These are phyloP conservation scores for Trichoderma cornu-damae DNA, from an alignment of 2,329 filamentous ascomycete species.

Conservation along the genomic window DNA sequence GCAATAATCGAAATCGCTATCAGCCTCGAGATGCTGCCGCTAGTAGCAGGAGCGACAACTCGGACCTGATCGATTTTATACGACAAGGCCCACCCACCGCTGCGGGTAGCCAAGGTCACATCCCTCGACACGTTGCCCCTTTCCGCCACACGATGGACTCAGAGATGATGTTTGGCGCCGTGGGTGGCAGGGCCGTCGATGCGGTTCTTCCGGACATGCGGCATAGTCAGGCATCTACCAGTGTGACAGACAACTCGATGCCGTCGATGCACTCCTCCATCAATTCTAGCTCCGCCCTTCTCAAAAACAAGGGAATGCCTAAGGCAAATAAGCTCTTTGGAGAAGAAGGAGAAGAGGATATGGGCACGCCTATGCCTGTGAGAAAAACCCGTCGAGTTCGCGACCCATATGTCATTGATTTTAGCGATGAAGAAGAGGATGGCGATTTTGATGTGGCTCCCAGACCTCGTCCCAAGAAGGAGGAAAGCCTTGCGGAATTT, in stretches of 20 bases:
- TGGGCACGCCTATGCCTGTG: slow-evolving; percentile 46
- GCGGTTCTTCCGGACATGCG: slow-evolving; percentile 53
- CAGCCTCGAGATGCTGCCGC: slow-evolving; percentile 68
- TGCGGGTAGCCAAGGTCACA: slow-evolving; percentile 61
- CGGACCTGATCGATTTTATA: slow-evolving; percentile 93
- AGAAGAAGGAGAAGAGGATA: slow-evolving; percentile 44
- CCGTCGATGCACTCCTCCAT: slow-evolving; percentile 57
- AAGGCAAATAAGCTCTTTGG: slow-evolving; percentile 38
- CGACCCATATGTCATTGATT: slow-evolving; percentile 92
- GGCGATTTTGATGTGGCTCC: slow-evolving; percentile 44
- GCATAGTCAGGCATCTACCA: slow-evolving; percentile 52
- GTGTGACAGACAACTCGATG: slow-evolving; percentile 53
- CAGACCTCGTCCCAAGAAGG: slow-evolving; percentile 40
- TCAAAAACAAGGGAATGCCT: slow-evolving; percentile 40
- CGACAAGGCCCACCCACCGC: slow-evolving; percentile 70
- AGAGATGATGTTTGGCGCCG: slow-evolving; percentile 60
- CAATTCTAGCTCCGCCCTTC: slow-evolving; percentile 69
- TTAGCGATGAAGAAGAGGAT: slow-evolving; percentile 64
- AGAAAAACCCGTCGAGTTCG: slow-evolving; percentile 72
- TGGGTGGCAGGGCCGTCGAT: slow-evolving; percentile 53
- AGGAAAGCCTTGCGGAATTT: slow-evolving; percentile 71
- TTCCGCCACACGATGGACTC: slow-evolving; percentile 84
- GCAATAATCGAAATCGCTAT: slow-evolving; percentile 44
- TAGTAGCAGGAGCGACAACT: slow-evolving; percentile 60
- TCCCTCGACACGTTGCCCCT: slow-evolving; percentile 76